Evolutionary conservation across 257 asterid species (phyloP).

Genomic region (Primulina eburnea): DNA sequence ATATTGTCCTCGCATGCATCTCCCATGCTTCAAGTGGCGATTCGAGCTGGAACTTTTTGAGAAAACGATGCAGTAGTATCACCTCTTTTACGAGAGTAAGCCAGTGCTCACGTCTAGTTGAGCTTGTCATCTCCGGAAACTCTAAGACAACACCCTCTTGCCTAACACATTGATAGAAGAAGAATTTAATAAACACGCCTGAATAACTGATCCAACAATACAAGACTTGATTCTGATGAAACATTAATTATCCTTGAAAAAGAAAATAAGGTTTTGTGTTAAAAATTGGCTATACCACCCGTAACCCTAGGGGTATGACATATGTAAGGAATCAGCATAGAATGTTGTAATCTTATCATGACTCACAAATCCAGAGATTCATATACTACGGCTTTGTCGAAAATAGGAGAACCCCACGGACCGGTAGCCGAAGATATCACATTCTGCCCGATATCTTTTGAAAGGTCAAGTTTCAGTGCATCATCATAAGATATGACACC

Average conservation of each 20-base stretch:
- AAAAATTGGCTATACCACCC: too few relatives aligned
- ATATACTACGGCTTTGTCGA: constrained; percentile 74
- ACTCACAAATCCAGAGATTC: constrained; percentile 80
- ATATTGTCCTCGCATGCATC: constrained; percentile 67
- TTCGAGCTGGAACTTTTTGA: constrained; percentile 44
- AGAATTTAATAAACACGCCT: too few relatives aligned
- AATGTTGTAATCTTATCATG: background rate
- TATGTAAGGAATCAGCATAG: background rate
- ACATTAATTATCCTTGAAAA: too few relatives aligned
- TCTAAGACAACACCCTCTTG: constrained; percentile 65
- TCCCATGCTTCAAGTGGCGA: constrained; percentile 63
- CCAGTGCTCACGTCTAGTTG: constrained; percentile 92
- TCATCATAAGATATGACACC: constrained; percentile 64
- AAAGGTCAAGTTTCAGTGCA: constrained; percentile 73
- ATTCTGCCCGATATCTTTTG: constrained; percentile 47
- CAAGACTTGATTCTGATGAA: too few relatives aligned
- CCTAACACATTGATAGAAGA: constrained; percentile 32
- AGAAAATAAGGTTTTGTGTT: too few relatives aligned
- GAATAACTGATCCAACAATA: too few relatives aligned
- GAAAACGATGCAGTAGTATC: constrained; percentile 57
- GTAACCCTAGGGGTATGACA: background rate
- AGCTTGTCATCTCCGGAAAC: constrained; percentile 91
- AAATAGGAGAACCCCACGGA: constrained; percentile 97
- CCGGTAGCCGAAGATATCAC: constrained; percentile 75
- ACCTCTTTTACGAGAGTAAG: constrained; percentile 76